Conservation (phyloP, 2,329 filamentous ascomycete species). For the Gremmenia infestans region DNA sequence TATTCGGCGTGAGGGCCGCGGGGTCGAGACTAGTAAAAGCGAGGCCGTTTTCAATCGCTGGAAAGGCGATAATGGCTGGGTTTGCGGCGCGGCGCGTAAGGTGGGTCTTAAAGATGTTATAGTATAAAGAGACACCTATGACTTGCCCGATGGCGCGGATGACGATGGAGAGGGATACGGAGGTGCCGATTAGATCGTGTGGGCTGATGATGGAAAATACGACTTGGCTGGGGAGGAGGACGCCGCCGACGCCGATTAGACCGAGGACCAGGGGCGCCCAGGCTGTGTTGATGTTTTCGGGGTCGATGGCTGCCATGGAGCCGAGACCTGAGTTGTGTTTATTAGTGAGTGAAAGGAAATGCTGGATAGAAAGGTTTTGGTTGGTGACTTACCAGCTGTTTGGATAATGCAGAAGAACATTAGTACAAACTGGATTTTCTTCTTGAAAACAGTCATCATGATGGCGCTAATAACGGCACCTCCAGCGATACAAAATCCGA, state of each 20-base stretch:
- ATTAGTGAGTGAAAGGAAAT: neutral
- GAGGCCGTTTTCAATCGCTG: constrained; percentile 1
- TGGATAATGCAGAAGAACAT: constrained; percentile 46
- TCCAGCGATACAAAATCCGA: constrained; percentile 57
- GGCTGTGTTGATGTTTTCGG: constrained; percentile 47
- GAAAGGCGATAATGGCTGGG: neutral
- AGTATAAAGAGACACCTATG: constrained; percentile 54
- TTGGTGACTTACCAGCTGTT: constrained; percentile 40
- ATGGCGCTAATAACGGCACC: constrained; percentile 53
- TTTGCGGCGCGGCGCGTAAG: constrained; percentile 15
- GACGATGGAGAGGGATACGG: constrained; percentile 59
- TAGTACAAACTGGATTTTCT: constrained; percentile 43
- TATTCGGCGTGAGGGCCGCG: constrained; percentile 39
- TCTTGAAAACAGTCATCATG: constrained; percentile 48
- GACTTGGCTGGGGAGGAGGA: constrained; percentile 60
- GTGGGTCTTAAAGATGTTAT: constrained; percentile 44
- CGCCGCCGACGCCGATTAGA: constrained; percentile 59
- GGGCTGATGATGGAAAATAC: constrained; percentile 63
- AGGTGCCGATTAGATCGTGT: constrained; percentile 62
- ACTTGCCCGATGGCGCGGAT: constrained; percentile 61
- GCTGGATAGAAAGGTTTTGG: too few species aligned
- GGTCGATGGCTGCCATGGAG: constrained; percentile 40
- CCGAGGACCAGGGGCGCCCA: constrained; percentile 54
- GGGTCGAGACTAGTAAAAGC: constrained; percentile 36
- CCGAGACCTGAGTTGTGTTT: constrained; percentile 16